Base-by-base conservation (phyloP, 768 basidiomycete genomes). In the Nidularia pulvinata region DNA sequence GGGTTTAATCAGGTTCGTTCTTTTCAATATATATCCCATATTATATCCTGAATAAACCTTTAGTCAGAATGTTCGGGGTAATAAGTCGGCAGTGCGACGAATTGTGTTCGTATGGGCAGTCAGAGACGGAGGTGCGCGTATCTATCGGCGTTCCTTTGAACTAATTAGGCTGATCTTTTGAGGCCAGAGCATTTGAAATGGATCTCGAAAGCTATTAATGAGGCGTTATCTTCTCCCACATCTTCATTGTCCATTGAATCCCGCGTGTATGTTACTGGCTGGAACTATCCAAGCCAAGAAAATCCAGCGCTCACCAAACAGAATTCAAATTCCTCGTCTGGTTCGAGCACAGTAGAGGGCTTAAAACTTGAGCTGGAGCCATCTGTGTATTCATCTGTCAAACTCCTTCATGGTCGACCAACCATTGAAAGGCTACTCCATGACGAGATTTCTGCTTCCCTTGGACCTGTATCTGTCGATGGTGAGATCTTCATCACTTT, bases 41-140 rank as follows among this genome's bases (percentile, higher is more conserved):
- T n/a, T n/a, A n/a, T n/a, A n/a, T n/a, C n/a, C n/a, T n/a, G n/a
- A 36, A 25, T 52, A n/a, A 34, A 35, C 54, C 13, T 35, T 53
- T 36, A 69, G 66, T 10, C 45, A 59, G 46, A 63, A 63, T 48
- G 45, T 59, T 16, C 50, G 49, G 48, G 60, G 65, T 51, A 53
- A 58, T 35, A 67, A 59, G 46, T 72, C 73, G 39, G 61, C 63
- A 43, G 69, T 68, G 13, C 67, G 69, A 7, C 69, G 79, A 43
- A 68, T 81, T 11, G 69, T 81, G 4, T 81, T 84, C 55, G 69
- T 83, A 10, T 84, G 82, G 82, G 65, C 71, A 1, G 67, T 83
- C 25, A 75, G 81, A 30, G 76, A 81, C 48, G 61, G 70, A 32
- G 70, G 82, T 82, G 57, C 61, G 57, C 30, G n/a, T n/a, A n/a